A percentile compares a stretch with the other conserved stretches of the same genome.
These are phyloP conservation scores for Sordaria brevicollis DNA, from an alignment of 495 filamentous ascomycete species.

Conservation along the genomic window DNA sequence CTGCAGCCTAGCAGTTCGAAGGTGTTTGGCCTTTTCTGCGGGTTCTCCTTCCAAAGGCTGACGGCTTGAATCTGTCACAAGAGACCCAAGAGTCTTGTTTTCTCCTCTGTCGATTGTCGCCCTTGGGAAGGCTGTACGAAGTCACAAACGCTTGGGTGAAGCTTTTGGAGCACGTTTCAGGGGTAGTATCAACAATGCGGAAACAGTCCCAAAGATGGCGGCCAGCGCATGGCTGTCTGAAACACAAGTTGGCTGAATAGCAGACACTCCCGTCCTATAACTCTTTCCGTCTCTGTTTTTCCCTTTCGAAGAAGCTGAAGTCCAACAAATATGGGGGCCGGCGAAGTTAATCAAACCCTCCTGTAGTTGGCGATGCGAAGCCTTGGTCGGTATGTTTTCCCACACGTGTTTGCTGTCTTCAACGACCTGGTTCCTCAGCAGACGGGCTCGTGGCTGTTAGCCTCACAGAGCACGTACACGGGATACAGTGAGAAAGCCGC, in stretches of 20 bases:
- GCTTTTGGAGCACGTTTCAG: constrained; percentile 22
- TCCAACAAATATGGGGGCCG: neutral
- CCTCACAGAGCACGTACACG: neutral
- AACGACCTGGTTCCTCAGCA: neutral
- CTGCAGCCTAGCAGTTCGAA: neutral
- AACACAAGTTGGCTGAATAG: constrained; percentile 1
- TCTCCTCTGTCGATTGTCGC: neutral
- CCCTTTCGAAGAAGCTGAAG: neutral
- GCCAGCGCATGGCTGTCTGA: constrained; percentile 16
- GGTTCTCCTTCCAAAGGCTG: constrained; percentile 14
- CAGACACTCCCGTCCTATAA: neutral
- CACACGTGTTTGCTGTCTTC: neutral
- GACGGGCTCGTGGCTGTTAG: neutral
- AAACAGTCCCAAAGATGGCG: constrained; percentile 5
- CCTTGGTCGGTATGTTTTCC: neutral
- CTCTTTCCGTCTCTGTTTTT: neutral
- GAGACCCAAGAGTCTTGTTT: constrained; percentile 6
- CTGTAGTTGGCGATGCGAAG: neutral
- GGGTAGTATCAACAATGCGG: constrained; percentile 29
- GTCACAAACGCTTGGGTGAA: constrained; percentile 10
- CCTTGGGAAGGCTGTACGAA: neutral
- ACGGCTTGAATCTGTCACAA: constrained; percentile 10
- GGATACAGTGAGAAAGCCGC: neutral
- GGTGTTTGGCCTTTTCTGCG: constrained; percentile 11
- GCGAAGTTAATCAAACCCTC: neutral